Percentiles rank a stretch among this genome's conserved stretches.
Evolutionary conservation across 2,329 filamentous ascomycete species (phyloP).

Genomic region (Penicillium italicum): DNA sequence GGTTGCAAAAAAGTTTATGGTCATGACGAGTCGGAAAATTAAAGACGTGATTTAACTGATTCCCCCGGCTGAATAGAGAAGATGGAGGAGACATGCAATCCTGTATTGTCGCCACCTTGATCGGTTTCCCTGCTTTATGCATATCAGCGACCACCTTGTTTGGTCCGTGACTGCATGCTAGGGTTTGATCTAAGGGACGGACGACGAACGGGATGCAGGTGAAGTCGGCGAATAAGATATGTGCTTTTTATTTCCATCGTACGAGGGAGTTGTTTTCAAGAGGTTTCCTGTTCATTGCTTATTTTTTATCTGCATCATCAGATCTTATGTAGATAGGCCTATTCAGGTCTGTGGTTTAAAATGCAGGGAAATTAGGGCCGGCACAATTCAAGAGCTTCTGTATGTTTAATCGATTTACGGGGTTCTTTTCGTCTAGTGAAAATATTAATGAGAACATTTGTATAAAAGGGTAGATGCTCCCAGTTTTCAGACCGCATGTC

Average conservation of each 20-base stretch:
- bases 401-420: constrained; percentile 1
- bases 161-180: not conserved
- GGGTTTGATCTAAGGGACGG: constrained; percentile 7
- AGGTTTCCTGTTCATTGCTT: constrained; percentile 25
- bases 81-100: constrained; percentile 17
- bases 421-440: not conserved
- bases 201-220: constrained; percentile 21
- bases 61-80: constrained; percentile 33
- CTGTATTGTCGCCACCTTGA: constrained; percentile 15
- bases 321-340: constrained; percentile 26
- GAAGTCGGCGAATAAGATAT: constrained; percentile 29
- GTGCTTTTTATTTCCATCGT: constrained; percentile 29
- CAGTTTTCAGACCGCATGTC: too few relatives aligned
- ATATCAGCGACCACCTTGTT: constrained; percentile 1
- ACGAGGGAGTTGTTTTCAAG: constrained; percentile 33
- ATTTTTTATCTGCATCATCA: constrained; percentile 20
- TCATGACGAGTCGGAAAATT: constrained; percentile 27
- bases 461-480: not conserved
- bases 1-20: constrained; percentile 29
- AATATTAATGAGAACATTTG: not conserved
- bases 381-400: constrained; percentile 7
- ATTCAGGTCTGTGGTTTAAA: constrained; percentile 17
- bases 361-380: constrained; percentile 13
- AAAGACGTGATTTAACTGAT: constrained; percentile 30
- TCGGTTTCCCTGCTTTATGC: constrained; percentile 15